Evolutionary conservation across 2,329 filamentous ascomycete genomes (phyloP).

Genomic region (Saccharata proteae): DNA sequence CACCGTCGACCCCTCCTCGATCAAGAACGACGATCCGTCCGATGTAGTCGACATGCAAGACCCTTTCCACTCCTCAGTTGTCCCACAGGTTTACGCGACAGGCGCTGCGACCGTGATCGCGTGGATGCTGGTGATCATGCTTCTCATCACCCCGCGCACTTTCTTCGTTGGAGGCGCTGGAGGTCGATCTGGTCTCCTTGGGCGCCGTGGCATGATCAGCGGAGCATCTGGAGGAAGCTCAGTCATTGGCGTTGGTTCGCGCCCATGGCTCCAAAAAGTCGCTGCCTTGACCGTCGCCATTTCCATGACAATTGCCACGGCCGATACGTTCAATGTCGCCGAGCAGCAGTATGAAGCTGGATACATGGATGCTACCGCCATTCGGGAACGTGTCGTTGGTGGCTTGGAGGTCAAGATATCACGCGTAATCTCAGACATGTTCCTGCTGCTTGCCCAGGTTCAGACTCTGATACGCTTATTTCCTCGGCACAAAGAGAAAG

Average conservation of each 20-base stretch:
- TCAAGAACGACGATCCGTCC: slow-evolving; percentile 28
- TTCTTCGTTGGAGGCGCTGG: slow-evolving; percentile 69
- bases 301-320: slow-evolving; percentile 85
- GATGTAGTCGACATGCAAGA: slow-evolving; percentile 51
- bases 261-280: slow-evolving; percentile 79
- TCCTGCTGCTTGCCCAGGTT: slow-evolving; percentile 93
- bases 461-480: slow-evolving; percentile 94
- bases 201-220: slow-evolving; percentile 72
- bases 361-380: slow-evolving; percentile 62
- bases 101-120: slow-evolving; percentile 82
- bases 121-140: slow-evolving; percentile 86
- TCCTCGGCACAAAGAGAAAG: slow-evolving; percentile 90
- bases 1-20: slow-evolving; percentile 15
- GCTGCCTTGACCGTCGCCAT: slow-evolving; percentile 55
- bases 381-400: slow-evolving; percentile 70
- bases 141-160: slow-evolving; percentile 87
- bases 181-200: slow-evolving; percentile 59
- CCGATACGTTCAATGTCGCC: slow-evolving; percentile 78
- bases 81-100: slow-evolving; percentile 86
- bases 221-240: slow-evolving; percentile 50
- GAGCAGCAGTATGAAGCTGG: slow-evolving; percentile 68
- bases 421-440: slow-evolving; percentile 86
- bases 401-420: slow-evolving; percentile 81
- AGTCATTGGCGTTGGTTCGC: slow-evolving; percentile 74
- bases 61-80: slow-evolving; percentile 87